Conservation (phyloP, 495 filamentous ascomycete species). For the Letharia columbiana region DNA sequence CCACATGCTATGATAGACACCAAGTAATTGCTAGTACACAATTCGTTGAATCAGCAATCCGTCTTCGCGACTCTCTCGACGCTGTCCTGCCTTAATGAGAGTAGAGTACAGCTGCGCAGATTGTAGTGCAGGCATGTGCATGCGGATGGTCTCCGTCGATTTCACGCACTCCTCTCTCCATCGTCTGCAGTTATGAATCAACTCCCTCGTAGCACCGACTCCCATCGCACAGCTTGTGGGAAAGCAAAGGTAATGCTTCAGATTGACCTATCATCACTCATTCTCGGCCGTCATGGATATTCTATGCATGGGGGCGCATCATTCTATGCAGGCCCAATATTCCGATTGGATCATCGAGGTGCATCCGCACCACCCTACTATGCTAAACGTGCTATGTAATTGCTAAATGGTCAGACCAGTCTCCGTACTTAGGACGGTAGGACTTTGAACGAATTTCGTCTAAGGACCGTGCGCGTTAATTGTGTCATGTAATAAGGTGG, state of each 20-base stretch:
- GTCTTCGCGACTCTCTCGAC: not conserved
- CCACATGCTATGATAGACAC: not conserved
- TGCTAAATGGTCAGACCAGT: not conserved
- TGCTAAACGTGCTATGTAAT: no score
- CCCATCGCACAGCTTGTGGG: not conserved
- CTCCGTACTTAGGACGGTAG: no score
- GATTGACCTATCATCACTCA: not conserved
- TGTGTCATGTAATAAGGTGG: not conserved
- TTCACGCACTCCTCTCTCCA: not conserved
- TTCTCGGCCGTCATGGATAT: constrained; percentile 12
- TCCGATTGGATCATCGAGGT: not conserved
- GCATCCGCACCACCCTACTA: no score
- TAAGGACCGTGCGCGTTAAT: not conserved
- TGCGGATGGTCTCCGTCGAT: not conserved
- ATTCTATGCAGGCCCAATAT: not conserved
- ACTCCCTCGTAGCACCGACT: not conserved
- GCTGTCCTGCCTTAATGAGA: not conserved
- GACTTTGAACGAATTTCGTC: no score
- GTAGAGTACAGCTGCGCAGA: not conserved
- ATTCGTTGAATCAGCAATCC: no score
- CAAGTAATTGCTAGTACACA: no score
- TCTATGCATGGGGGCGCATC: constrained; percentile 18
- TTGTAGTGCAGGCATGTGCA: not conserved
- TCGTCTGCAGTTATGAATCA: not conserved
- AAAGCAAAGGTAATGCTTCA: not conserved